These are phyloP conservation scores for Scutellaria minor DNA, from an alignment of 257 asterid genomes.

Conservation along the genomic window DNA sequence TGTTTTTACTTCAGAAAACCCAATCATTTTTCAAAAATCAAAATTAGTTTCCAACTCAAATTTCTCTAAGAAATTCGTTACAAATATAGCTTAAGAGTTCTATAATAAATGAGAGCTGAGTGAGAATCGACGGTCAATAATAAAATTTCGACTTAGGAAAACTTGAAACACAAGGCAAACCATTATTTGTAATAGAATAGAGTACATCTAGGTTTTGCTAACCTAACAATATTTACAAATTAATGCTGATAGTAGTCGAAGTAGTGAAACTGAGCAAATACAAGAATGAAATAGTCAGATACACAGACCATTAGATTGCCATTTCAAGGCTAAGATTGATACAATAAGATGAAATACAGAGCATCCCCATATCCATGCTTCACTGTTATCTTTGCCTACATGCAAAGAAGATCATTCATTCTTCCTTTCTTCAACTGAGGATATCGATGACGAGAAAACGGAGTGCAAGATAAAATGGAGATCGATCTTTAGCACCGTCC, in stretches of 20 bases:
- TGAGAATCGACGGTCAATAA: too few relatives aligned
- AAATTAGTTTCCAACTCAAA: too few relatives aligned
- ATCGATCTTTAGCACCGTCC: background rate
- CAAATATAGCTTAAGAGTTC: too few relatives aligned
- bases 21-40: too few relatives aligned
- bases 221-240: background rate
- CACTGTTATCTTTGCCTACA: slow-evolving; percentile 29
- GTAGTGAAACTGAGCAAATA: background rate
- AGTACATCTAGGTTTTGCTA: background rate
- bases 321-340: slow-evolving; percentile 10
- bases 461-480: background rate
- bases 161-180: too few relatives aligned
- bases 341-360: slow-evolving; percentile 5
- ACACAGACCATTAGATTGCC: background rate
- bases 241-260: background rate
- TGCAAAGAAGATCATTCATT: slow-evolving; percentile 11
- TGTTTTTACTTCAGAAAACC: too few relatives aligned
- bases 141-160: too few relatives aligned
- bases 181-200: too few relatives aligned
- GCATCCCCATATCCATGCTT: background rate
- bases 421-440: slow-evolving; percentile 5
- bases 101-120: too few relatives aligned
- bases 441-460: background rate
- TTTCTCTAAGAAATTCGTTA: too few relatives aligned
- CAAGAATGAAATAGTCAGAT: too few relatives aligned